Conservation (phyloP, 805 yeast genomes). For the Metschnikowia aberdeeniae region DNA sequence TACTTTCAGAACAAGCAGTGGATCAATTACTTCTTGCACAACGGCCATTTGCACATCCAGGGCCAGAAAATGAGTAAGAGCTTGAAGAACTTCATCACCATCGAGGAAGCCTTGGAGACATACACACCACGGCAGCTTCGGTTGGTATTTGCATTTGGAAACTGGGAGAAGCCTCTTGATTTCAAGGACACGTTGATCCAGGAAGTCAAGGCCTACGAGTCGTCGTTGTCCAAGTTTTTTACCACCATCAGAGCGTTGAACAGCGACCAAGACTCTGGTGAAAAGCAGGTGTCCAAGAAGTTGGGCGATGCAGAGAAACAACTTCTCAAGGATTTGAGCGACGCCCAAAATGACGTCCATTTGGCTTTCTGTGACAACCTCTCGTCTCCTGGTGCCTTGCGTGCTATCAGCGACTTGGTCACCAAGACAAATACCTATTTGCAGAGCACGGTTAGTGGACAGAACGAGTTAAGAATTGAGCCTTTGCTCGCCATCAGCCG, state of each 20-base stretch:
- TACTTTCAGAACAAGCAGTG: conserved; percentile 85
- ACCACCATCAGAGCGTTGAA: conserved; percentile 79
- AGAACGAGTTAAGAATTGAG: conserved; percentile 53
- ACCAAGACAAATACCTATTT: conserved; percentile 72
- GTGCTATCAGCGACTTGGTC: conserved; percentile 62
- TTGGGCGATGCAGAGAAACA: conserved; percentile 51
- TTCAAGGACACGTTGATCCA: conserved; percentile 76
- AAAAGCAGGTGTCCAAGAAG: conserved; percentile 55
- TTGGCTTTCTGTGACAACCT: conserved; percentile 85
- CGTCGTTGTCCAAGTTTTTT: conserved; percentile 76
- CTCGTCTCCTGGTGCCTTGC: conserved; percentile 71
- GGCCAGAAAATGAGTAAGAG: conserved; percentile 98
- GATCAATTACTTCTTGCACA: conserved; percentile 95
- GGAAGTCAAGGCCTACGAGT: conserved; percentile 76
- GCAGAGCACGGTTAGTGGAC: conserved; percentile 39
- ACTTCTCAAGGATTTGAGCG: conserved; percentile 46
- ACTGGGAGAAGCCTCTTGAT: conserved; percentile 91
- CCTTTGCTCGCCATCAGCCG: conserved; percentile 58
- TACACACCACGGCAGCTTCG: conserved; percentile 81
- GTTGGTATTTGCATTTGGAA: conserved; percentile 83
- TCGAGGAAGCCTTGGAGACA: conserved; percentile 75
- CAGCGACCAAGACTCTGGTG: conserved; percentile 51
- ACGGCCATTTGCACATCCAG: conserved; percentile 96
- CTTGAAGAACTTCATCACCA: conserved; percentile 90
- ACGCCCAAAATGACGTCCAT: conserved; percentile 59